A percentile compares a stretch with the other conserved stretches of the same genome.
Evolutionary conservation across 1,139 yeast species (phyloP).

Genomic region (Kluyveromyces marxianus): DNA sequence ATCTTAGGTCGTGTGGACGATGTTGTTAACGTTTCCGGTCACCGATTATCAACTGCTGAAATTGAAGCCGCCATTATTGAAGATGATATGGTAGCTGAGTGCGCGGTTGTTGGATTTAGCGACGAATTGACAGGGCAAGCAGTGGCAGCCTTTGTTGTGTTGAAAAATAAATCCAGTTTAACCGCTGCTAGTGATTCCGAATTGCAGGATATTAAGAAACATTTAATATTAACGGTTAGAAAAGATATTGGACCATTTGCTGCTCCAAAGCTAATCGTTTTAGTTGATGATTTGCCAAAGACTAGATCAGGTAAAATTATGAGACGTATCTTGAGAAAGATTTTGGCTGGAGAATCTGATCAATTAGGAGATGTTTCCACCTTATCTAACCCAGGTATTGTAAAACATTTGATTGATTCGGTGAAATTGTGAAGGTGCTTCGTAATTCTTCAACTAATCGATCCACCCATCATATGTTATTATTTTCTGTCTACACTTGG

Average conservation of each 20-base stretch:
- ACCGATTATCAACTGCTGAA: constrained; percentile 74
- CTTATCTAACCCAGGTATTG: constrained; percentile 64
- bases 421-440: constrained; percentile 33
- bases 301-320: constrained; percentile 79
- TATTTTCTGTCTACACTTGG: too few species aligned
- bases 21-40: constrained; percentile 77
- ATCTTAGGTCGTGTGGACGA: constrained; percentile 78
- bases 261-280: constrained; percentile 64
- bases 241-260: constrained; percentile 82
- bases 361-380: constrained; percentile 76
- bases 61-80: constrained; percentile 74
- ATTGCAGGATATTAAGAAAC: constrained; percentile 53
- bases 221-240: constrained; percentile 62
- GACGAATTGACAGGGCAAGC: constrained; percentile 81
- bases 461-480: too few species aligned
- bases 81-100: constrained; percentile 61
- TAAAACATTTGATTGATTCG: constrained; percentile 54
- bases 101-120: constrained; percentile 75
- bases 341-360: constrained; percentile 71
- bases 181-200: constrained; percentile 38
- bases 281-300: constrained; percentile 74
- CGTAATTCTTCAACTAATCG: too few species aligned
- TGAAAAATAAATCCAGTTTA: constrained; percentile 40
- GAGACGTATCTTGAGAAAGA: constrained; percentile 76
- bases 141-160: constrained; percentile 71